A percentile compares a stretch with the other conserved stretches of the same genome.
phyloP scores from a whole-genome alignment of 2,329 filamentous ascomycete genomes.

The Annulohypoxylon truncatum region DNA sequence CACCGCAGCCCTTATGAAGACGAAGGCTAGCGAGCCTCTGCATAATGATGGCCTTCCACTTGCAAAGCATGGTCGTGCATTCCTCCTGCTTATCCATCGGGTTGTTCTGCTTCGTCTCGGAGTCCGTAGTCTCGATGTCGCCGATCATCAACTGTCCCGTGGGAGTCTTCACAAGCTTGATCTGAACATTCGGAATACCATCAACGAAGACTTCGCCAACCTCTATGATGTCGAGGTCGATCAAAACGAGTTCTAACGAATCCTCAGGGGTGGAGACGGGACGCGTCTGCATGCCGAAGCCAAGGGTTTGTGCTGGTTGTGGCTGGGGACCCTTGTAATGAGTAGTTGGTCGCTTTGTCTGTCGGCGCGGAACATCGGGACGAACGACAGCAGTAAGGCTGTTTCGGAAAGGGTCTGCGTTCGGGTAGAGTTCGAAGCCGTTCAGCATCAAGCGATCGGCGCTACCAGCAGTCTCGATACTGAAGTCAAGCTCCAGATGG shows the following conservation, averaged over 20 bases:
- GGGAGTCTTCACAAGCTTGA: conserved; percentile 71
- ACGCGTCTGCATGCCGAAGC: conserved; percentile 60
- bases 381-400: conserved; percentile 60
- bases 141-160: conserved; percentile 67
- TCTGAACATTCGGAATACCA: conserved; percentile 65
- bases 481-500: conserved; percentile 66
- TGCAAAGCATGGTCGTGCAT: conserved; percentile 62
- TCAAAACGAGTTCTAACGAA: conserved; percentile 62
- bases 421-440: conserved; percentile 69
- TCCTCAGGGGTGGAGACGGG: conserved; percentile 59
- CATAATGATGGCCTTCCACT: conserved; percentile 64
- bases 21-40: conserved; percentile 55
- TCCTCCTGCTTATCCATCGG: conserved; percentile 49
- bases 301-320: conserved; percentile 54
- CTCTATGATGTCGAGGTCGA: conserved; percentile 70
- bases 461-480: conserved; percentile 58
- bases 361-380: conserved; percentile 50
- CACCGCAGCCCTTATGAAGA: conserved; percentile 55
- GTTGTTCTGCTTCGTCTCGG: conserved; percentile 40
- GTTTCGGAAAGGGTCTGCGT: conserved; percentile 58
- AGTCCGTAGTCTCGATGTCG: conserved; percentile 55
- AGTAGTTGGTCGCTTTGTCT: conserved; percentile 45
- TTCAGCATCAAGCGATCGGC: conserved; percentile 66
- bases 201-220: conserved; percentile 68
- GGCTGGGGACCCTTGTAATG: conserved; percentile 49